Base-by-base conservation (phyloP, 176 grass and related monocot species). In the Zizania latifolia region DNA sequence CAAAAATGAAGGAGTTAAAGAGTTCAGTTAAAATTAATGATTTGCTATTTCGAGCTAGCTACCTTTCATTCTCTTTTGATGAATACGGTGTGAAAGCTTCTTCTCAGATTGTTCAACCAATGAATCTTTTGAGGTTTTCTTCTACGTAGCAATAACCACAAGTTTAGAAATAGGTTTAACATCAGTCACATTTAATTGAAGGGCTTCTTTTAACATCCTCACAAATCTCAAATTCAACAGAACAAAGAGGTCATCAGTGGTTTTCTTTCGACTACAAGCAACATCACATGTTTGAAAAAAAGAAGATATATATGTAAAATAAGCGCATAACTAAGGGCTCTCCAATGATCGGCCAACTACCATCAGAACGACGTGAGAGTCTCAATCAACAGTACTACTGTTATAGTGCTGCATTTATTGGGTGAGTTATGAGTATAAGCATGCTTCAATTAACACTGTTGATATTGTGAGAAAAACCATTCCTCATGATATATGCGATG, bases 331-430 rank as follows among this genome's bases (percentile, higher is more conserved):
- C 77, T 75, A 53, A 61, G 24, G 15, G 62, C 80, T 75, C 41
- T 32, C 14, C 62, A 50, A 53, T 31, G 70, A 75, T 80, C 4
- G 14, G 44, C 40, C 32, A 40, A 68, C 51, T 21, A 27, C 50
- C 13, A 58, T 48, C 33, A 68, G 53, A 21, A 50, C 41, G n/a
- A 60, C 53, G 8, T 74, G 40, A 39, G n/a, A 61, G 26, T 75
- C 83, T 27, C 68, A 67, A 80, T 75, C 70, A 68, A 69, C 70
- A 26, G 8, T 59, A 34, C 8, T 51, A 75, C n/a, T n/a, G 94
- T 38, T 93, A 98, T 86, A 78, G 94, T 76, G 91, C 94, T 78
- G 94, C 94, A 81, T 97, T 97, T 75, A 89, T 97, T 12, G 94
- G 94, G 94, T 89, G 70, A 86, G n/a, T n/a, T n/a, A n/a, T n/a